phyloP scores from a whole-genome alignment of 2,329 filamentous ascomycete species.

The Mycosphaerella sp. region DNA sequence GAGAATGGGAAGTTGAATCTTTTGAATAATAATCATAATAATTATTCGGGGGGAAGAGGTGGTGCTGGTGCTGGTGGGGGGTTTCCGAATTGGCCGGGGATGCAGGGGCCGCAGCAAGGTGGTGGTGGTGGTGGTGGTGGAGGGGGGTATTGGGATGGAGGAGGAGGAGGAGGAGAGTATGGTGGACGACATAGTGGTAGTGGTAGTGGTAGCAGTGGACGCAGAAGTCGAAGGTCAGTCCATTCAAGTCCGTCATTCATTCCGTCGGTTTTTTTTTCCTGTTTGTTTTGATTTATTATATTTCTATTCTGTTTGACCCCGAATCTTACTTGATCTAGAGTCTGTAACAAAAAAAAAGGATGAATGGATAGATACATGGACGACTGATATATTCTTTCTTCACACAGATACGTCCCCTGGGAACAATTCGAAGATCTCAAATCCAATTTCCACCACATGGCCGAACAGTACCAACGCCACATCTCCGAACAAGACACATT shows the following conservation, averaged over 20 bases:
- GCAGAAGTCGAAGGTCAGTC: slow-evolving; percentile 3
- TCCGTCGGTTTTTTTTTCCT: too few species aligned
- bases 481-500: slow-evolving; percentile 19
- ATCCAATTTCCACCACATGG: slow-evolving; percentile 17
- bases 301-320: too few species aligned
- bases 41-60: not conserved
- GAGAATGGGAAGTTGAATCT: slow-evolving; percentile 12
- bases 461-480: slow-evolving; percentile 19
- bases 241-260: too few species aligned
- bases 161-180: not conserved
- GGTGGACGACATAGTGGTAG: not conserved
- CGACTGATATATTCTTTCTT: too few species aligned
- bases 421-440: slow-evolving; percentile 9
- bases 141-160: slow-evolving; percentile 10
- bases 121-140: slow-evolving; percentile 3
- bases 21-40: not conserved
- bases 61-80: slow-evolving; percentile 7
- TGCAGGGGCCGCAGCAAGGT: not conserved
- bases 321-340: too few species aligned
- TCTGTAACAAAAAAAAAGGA: too few species aligned
- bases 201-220: not conserved
- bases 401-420: slow-evolving; percentile 4
- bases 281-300: not conserved
- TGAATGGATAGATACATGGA: too few species aligned
- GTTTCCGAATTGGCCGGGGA: slow-evolving; percentile 4